These are phyloP conservation scores for Staphylotrichum longicolle DNA, from an alignment of 495 filamentous ascomycete species.

Conservation along the genomic window DNA sequence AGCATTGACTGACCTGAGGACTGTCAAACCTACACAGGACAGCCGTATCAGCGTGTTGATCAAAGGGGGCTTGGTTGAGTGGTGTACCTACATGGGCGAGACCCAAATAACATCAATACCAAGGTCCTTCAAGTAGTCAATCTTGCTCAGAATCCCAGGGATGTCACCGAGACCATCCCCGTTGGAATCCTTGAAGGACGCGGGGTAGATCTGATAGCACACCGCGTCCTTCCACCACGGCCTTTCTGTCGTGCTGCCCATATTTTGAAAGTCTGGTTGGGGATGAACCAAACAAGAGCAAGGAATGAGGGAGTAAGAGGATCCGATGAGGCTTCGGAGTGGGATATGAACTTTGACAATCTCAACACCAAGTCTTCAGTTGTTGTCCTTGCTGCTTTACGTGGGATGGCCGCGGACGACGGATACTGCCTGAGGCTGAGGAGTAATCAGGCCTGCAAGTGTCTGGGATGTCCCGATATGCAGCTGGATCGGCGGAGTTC, in stretches of 20 bases:
- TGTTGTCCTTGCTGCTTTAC: too few relatives aligned
- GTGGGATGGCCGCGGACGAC: too few relatives aligned
- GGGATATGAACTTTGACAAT: too few relatives aligned
- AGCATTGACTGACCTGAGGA: slow-evolving; percentile 45
- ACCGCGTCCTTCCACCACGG: slow-evolving; percentile 44
- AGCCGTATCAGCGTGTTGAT: neutral
- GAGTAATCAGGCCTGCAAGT: too few relatives aligned
- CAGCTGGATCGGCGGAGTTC: too few relatives aligned
- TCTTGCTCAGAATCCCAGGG: slow-evolving; percentile 62
- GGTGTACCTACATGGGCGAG: slow-evolving; percentile 50
- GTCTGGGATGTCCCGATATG: too few relatives aligned
- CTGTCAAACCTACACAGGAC: slow-evolving; percentile 50
- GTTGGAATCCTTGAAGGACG: slow-evolving; percentile 66
- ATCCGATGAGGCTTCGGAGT: neutral
- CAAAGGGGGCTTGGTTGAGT: neutral
- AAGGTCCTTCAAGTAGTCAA: slow-evolving; percentile 63
- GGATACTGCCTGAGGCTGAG: too few relatives aligned
- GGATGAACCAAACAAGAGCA: neutral
- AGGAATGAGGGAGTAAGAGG: neutral
- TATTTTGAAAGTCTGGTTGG: neutral
- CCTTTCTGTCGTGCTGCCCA: slow-evolving; percentile 14
- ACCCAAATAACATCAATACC: slow-evolving; percentile 68
- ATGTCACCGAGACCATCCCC: slow-evolving; percentile 67
- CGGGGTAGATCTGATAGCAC: slow-evolving; percentile 72
- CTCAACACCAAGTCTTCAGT: too few relatives aligned